These are phyloP conservation scores for thale cress (Arabidopsis thaliana) DNA, from an alignment of 345 rosid genomes.

Conservation along the genomic window DNA sequence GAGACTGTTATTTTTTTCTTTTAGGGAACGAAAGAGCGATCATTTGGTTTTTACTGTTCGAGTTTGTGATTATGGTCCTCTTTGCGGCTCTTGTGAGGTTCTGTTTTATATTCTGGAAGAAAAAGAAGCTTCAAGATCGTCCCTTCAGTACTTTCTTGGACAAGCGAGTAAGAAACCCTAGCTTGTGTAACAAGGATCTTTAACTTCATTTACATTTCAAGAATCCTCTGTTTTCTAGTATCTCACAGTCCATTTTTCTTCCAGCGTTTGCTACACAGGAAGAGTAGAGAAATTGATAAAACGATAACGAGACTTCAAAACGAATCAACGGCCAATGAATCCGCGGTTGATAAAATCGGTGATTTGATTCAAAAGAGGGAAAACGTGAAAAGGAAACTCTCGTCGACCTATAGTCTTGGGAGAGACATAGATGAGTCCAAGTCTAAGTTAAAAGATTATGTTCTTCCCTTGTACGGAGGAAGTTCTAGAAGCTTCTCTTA, in stretches of 20 bases:
- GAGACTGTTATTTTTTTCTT: not conserved
- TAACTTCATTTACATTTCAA: not conserved
- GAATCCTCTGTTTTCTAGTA: slow-evolving; percentile 3
- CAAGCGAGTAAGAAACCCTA: slow-evolving; percentile 64
- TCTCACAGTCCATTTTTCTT: not conserved
- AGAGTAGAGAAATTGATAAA: slow-evolving; percentile 67
- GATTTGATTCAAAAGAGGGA: slow-evolving; percentile 61
- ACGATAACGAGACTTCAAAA: slow-evolving; percentile 62
- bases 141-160: slow-evolving; percentile 67
- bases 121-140: slow-evolving; percentile 72
- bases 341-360: slow-evolving; percentile 52
- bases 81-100: slow-evolving; percentile 68
- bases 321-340: slow-evolving; percentile 52
- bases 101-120: slow-evolving; percentile 87
- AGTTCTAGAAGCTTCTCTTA: slow-evolving; percentile 62
- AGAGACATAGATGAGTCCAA: slow-evolving; percentile 51
- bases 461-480: slow-evolving; percentile 59
- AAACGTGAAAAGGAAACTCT: slow-evolving; percentile 66
- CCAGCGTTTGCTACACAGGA: slow-evolving; percentile 71
- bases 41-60: slow-evolving; percentile 66
- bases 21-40: slow-evolving; percentile 63
- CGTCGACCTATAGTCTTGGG: slow-evolving; percentile 81
- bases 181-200: slow-evolving; percentile 7
- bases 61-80: slow-evolving; percentile 60
- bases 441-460: slow-evolving; percentile 41